A percentile compares a stretch with the other conserved stretches of the same genome.
Conservation (phyloP, 768 basidiomycete genomes). For the Plicaturopsis crispa region DNA sequence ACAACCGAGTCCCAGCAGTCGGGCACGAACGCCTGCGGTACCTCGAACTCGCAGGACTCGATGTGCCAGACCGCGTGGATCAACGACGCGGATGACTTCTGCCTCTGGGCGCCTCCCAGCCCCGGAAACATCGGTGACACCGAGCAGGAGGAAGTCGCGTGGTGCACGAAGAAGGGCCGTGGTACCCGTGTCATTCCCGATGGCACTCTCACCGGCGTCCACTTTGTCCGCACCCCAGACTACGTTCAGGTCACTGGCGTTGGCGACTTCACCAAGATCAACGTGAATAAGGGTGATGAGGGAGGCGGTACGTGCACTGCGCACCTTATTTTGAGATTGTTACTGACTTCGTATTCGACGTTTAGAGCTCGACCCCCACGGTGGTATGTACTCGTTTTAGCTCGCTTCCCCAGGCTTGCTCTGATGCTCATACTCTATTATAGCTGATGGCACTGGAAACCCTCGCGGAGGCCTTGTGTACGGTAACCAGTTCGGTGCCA, state of each 20-base stretch:
- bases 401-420: conserved; percentile 12
- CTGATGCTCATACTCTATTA: conserved; percentile 8
- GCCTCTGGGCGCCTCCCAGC: conserved; percentile 54
- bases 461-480: conserved; percentile 62
- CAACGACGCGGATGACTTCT: conserved; percentile 63
- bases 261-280: conserved; percentile 64
- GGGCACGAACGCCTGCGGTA: conserved; percentile 65
- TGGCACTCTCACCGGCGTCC: conserved; percentile 60
- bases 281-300: conserved; percentile 45
- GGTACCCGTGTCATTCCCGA: conserved; percentile 69
- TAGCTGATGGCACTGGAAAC: conserved; percentile 33
- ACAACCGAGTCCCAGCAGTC: conserved; percentile 52
- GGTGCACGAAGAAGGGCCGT: conserved; percentile 66
- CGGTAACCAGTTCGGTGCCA: conserved; percentile 48
- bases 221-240: conserved; percentile 57
- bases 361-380: conserved; percentile 62
- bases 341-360: neutral
- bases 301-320: neutral
- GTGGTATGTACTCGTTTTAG: conserved; percentile 31
- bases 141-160: conserved; percentile 64
- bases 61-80: conserved; percentile 65
- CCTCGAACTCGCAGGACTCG: conserved; percentile 45
- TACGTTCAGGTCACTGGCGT: conserved; percentile 59
- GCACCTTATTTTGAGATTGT: neutral
- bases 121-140: conserved; percentile 55